A percentile compares a stretch with the other conserved stretches of the same genome.
Conservation (phyloP, 306 rosid genomes). For the Hylodesmum podocarpum region DNA sequence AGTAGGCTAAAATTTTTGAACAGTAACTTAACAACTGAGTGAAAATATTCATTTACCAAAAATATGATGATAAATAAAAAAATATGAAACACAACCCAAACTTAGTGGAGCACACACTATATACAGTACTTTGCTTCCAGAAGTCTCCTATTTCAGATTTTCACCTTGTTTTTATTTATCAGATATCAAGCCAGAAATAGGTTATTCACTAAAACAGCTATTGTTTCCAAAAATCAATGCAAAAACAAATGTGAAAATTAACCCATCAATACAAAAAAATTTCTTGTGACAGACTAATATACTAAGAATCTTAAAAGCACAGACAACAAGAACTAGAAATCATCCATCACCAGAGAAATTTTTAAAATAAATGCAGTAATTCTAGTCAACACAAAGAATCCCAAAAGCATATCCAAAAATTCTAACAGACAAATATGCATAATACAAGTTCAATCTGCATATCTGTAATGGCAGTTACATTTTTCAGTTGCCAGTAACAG, state of each 20-base stretch:
- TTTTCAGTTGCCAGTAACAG: constrained; percentile 12
- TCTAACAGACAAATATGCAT: background rate
- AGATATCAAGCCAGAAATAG: background rate
- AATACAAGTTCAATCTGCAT: constrained; percentile 8
- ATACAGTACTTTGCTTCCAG: background rate
- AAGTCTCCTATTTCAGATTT: background rate
- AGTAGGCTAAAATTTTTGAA: background rate
- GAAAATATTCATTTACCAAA: background rate
- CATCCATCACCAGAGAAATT: background rate
- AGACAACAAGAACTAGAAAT: background rate
- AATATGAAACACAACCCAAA: background rate
- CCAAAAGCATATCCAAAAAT: constrained; percentile 10
- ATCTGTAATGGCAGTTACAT: constrained; percentile 11
- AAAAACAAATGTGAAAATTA: background rate
- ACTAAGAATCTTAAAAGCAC: constrained; percentile 1
- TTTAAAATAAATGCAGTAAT: background rate
- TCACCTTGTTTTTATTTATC: background rate
- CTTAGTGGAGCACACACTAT: background rate
- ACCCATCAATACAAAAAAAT: background rate
- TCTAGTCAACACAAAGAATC: background rate
- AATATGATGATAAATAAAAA: background rate
- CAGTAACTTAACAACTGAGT: background rate
- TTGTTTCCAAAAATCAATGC: background rate
- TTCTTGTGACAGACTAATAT: background rate
- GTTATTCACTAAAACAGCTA: background rate